Percentiles rank a stretch among this genome's conserved stretches.
Evolutionary conservation across 768 basidiomycete species (phyloP).

Genomic region (Suillus brevipes): DNA sequence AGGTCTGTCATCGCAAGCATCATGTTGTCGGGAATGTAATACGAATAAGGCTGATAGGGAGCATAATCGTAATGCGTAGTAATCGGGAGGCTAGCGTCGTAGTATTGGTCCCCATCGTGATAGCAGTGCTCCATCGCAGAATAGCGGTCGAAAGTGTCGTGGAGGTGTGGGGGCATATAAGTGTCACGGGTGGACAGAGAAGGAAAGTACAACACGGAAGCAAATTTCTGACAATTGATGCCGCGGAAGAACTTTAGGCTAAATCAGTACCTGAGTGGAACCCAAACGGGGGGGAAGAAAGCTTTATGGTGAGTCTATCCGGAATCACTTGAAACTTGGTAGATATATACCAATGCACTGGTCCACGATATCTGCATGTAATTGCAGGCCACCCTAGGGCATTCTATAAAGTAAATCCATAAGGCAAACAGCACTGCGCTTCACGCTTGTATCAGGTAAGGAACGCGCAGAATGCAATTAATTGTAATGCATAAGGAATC

Average conservation of each 20-base stretch:
- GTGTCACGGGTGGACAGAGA: slow-evolving; percentile 10
- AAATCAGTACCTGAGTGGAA: slow-evolving; percentile 7
- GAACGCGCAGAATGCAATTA: background rate
- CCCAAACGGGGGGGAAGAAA: background rate
- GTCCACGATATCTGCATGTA: background rate
- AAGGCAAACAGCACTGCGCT: slow-evolving; percentile 4
- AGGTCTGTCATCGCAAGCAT: slow-evolving; percentile 26
- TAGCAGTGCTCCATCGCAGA: slow-evolving; percentile 13
- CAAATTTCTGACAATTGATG: slow-evolving; percentile 18
- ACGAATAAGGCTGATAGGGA: slow-evolving; percentile 15
- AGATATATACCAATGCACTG: slow-evolving; percentile 3
- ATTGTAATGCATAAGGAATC: background rate
- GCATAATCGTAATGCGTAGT: slow-evolving; percentile 15
- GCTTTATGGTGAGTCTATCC: background rate
- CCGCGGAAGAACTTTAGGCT: slow-evolving; percentile 6
- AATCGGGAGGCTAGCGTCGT: slow-evolving; percentile 19
- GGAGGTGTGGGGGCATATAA: slow-evolving; percentile 29
- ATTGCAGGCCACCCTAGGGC: background rate
- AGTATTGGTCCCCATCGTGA: slow-evolving; percentile 21
- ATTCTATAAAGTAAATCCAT: slow-evolving; percentile 5
- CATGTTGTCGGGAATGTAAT: slow-evolving; percentile 32
- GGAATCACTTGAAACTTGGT: background rate
- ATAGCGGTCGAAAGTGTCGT: slow-evolving; percentile 22
- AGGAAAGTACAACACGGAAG: slow-evolving; percentile 20
- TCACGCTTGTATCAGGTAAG: background rate